Evolutionary conservation across 345 rosid species (phyloP).

Genomic region (Atalantia buxifolia): DNA sequence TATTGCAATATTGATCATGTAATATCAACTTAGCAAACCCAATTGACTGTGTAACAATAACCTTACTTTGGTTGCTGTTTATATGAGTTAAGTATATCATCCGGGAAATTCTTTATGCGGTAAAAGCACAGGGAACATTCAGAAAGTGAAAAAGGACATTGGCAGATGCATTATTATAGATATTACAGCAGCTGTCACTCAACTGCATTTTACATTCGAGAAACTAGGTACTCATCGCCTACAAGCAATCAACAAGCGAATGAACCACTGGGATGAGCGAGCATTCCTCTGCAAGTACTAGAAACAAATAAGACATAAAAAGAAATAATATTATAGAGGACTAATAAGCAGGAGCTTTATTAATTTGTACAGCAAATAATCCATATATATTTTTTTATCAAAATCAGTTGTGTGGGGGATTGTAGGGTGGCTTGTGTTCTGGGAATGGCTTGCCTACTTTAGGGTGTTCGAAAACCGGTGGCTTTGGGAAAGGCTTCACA

Average conservation of each 20-base stretch:
- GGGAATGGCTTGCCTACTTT: background rate
- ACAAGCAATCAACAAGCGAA: background rate
- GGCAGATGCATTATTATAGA: background rate
- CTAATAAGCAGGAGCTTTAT: constrained; percentile 6
- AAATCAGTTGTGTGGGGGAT: constrained; percentile 5
- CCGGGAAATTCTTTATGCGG: background rate
- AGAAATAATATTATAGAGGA: background rate
- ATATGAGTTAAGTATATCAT: background rate
- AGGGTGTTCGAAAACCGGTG: no score
- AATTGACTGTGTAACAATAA: background rate
- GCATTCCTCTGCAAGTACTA: background rate
- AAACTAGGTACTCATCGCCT: background rate
- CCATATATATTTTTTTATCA: background rate
- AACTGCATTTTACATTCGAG: background rate
- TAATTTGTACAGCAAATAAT: background rate
- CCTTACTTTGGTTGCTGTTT: background rate
- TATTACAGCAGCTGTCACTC: background rate
- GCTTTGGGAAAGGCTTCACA: background rate
- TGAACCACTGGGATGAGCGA: no score
- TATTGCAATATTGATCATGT: no score
- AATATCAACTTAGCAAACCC: background rate
- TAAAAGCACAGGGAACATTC: background rate
- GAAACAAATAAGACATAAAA: background rate
- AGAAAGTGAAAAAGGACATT: background rate
- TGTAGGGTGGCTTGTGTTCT: background rate